Conservation (phyloP, 2,329 filamentous ascomycete genomes). For the Nemania serpens region DNA sequence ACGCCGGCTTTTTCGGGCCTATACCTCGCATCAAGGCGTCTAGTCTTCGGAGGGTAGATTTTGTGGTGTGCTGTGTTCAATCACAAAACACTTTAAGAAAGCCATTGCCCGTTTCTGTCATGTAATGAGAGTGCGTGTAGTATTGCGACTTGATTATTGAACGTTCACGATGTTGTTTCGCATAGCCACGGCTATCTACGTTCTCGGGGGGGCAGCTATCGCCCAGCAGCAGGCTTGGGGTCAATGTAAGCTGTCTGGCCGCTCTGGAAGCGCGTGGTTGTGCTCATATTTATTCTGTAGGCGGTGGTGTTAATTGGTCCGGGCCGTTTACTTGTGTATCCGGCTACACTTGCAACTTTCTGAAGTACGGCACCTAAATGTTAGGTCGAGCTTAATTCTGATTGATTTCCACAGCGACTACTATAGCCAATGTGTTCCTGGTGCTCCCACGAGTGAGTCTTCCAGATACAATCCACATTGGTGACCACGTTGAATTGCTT, state of each 20-base stretch:
- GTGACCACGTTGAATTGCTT: background rate
- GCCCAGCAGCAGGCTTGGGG: constrained; percentile 26
- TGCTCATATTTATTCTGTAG: constrained; percentile 13
- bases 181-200: constrained; percentile 1
- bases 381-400: background rate
- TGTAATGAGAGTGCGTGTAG: background rate
- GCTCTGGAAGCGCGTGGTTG: background rate
- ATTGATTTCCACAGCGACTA: constrained; percentile 24
- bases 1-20: constrained; percentile 24
- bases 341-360: constrained; percentile 22
- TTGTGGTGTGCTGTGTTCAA: background rate
- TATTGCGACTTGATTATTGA: background rate
- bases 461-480: background rate
- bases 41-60: background rate
- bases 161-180: constrained; percentile 16
- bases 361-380: constrained; percentile 15
- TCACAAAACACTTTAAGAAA: background rate
- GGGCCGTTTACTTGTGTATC: constrained; percentile 24
- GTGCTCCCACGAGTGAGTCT: constrained; percentile 24
- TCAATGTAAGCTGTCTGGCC: constrained; percentile 21
- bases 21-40: background rate
- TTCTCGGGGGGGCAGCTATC: constrained; percentile 18
- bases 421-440: constrained; percentile 30
- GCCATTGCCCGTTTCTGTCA: background rate
- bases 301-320: constrained; percentile 22